phyloP scores from a whole-genome alignment of 2,329 filamentous ascomycete species.

The Blumeria hordei region DNA sequence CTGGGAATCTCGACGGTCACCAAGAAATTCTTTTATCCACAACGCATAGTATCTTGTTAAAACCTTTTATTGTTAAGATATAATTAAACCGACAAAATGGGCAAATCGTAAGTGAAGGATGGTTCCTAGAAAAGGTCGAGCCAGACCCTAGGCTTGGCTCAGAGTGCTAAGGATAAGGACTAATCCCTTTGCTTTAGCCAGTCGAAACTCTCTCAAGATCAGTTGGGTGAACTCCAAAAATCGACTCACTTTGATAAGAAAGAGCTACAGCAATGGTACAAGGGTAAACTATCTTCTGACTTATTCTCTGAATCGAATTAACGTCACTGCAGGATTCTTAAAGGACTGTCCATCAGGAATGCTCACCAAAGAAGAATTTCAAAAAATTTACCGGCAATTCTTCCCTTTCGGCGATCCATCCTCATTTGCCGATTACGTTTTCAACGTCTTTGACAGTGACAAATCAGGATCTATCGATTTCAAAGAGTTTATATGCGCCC shows the following conservation, averaged over 20 bases:
- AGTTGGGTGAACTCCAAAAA: slow-evolving; percentile 86
- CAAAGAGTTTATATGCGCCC: slow-evolving; percentile 96
- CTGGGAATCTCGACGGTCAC: no score
- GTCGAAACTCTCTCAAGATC: slow-evolving; percentile 91
- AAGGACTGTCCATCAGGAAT: slow-evolving; percentile 96
- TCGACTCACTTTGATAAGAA: slow-evolving; percentile 99
- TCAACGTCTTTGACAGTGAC: slow-evolving; percentile 96
- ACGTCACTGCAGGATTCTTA: slow-evolving; percentile 48
- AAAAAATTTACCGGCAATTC: slow-evolving; percentile 99
- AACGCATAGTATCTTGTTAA: no score
- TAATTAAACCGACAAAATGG: slow-evolving; percentile 17
- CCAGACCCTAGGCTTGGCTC: not conserved
- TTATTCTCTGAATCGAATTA: not conserved
- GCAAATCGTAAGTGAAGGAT: slow-evolving; percentile 26
- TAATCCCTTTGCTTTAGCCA: slow-evolving; percentile 32
- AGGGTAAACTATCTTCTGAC: slow-evolving; percentile 36
- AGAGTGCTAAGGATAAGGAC: not conserved
- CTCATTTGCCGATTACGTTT: slow-evolving; percentile 95
- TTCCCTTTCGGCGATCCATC: slow-evolving; percentile 96
- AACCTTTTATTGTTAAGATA: no score
- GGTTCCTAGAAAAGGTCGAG: not conserved
- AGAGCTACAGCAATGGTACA: slow-evolving; percentile 99
- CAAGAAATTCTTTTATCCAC: no score
- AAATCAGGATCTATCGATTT: slow-evolving; percentile 97
- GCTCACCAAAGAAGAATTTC: slow-evolving; percentile 94